Evolutionary conservation across 2,329 filamentous ascomycete genomes (phyloP), one percentile per base, ranked within the genome.

Genomic region (Verticillium albo-atrum): DNA sequence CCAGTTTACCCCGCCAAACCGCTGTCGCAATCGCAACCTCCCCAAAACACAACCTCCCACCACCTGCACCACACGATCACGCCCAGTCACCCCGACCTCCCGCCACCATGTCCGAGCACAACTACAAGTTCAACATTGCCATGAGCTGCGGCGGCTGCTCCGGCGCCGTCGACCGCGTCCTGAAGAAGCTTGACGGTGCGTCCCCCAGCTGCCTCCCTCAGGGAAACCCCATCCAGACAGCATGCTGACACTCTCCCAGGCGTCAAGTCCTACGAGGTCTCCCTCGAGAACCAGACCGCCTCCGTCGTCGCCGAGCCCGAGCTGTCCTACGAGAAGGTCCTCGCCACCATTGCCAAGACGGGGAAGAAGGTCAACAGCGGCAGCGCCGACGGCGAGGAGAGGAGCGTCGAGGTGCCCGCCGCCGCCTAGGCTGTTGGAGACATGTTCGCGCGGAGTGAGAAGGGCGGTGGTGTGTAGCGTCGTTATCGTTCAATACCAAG

Each of bases 121-220:
- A 87, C 67, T 98, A 98, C 89, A 91, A 95, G 76, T 98, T 98
- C 83, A 88, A 93, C 77, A 86, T 98, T 75, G 83, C 81, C 77
- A 99, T 99, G 95, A 90, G 82, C 82, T 99, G 95, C 80, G 87
- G 91, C 73, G 95, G 95, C 75, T 99, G 95, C 88, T 97, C 93
- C 53, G 92, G 93, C 70, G 95, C 95, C 66, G 84, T 99, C 52
- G 90, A 96, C 77, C 86, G 92, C 57, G 92, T 97, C 53, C 86
- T 99, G 65, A 94, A 91, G 81, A 97, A 92, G 80, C 87, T 96
- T 2, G 89, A 96, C 23, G 92, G 93, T 96, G 72, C 65, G 85
- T 76, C 53, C n/a, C 25, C 50, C 20, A 20, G 7, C 20, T 37
- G 12, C 14, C 9, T 1, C 15, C 17, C 34, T 15, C 34, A n/a